Base-by-base conservation (phyloP, 441 rosid species). In the Viola pubescens region DNA sequence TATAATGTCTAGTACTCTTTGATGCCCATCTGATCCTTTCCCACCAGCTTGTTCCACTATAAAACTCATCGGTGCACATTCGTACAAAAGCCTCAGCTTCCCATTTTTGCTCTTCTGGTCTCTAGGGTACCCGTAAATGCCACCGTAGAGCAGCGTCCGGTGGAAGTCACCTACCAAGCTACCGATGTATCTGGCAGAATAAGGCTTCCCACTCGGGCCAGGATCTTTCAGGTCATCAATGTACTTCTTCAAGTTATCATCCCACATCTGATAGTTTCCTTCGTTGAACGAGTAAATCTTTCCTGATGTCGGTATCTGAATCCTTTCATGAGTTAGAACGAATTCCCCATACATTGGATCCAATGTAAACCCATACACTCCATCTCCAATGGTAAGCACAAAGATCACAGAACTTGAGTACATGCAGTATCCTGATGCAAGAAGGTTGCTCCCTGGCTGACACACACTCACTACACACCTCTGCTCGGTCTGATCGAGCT, bases 311-410 rank as follows among this genome's bases (percentile, higher is more conserved):
- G 97, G 98, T 44, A 87, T 89, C 81, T 87, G 86, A 8, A 89
- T 71, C 58, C 79, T 82, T 56, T 84, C 85, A 72, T 87, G 97
- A 0, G 98, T 87, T 13, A 89, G 76, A 54, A 92, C 96, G 46
- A 92, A 87, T 63, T 89, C 94, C 0, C 97, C 98, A 45, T 84
- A 92, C 90, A 86, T 85, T n/a, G 96, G 98, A 62, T 92, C 98
- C 49, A 89, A 70, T 7, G 86, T 86, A 79, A 89, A 92, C 47
- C 88, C 70, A 48, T 74, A 92, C 53, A 92, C 98, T 0, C 97
- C 97, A 4, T 75, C 71, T 43, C 98, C 98, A 48, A 92, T 49
- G 0, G 94, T 83, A 45, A 92, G 68, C 46, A 86, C 95, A 8
- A 89, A 89, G 75, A 92, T 87, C 61, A 86, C 62, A 3, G 97